Conservation (phyloP, 192 early-diverging fungal genomes). For the Dissophora globulifera region DNA sequence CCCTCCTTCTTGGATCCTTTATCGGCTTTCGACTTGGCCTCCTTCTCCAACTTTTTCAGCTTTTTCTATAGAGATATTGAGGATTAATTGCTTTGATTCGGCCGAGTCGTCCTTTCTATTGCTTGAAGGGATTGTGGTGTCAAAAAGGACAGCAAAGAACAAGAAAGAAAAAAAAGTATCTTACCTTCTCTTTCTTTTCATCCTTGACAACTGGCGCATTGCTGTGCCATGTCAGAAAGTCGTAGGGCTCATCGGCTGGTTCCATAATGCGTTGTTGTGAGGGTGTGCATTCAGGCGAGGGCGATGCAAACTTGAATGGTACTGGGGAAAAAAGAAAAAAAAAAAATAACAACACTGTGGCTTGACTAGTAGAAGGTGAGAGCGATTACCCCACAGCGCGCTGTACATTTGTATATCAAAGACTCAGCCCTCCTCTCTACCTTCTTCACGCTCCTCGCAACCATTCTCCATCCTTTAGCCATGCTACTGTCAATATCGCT, state of each 20-base stretch:
- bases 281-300: too few relatives aligned
- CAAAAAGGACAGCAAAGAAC: background rate
- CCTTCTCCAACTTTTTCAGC: slow-evolving; percentile 36
- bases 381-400: too few relatives aligned
- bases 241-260: slow-evolving; percentile 44
- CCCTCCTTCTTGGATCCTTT: slow-evolving; percentile 14
- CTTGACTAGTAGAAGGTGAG: too few relatives aligned
- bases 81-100: too few relatives aligned
- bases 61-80: slow-evolving; percentile 28
- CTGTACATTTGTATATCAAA: too few relatives aligned
- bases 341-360: slow-evolving; percentile 1
- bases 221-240: slow-evolving; percentile 52
- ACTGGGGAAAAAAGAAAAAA: background rate
- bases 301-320: background rate
- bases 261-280: too few relatives aligned
- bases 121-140: background rate
- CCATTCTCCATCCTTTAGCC: too few relatives aligned
- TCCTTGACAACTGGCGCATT: slow-evolving; percentile 49
- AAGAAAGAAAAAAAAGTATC: background rate
- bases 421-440: too few relatives aligned
- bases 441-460: too few relatives aligned
- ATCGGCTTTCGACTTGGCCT: slow-evolving; percentile 18
- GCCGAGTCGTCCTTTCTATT: background rate
- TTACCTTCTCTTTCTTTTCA: slow-evolving; percentile 47
- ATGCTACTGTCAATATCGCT: too few relatives aligned